phyloP scores from a whole-genome alignment of 2,329 filamentous ascomycete species.

The Biscogniauxia sp. region DNA sequence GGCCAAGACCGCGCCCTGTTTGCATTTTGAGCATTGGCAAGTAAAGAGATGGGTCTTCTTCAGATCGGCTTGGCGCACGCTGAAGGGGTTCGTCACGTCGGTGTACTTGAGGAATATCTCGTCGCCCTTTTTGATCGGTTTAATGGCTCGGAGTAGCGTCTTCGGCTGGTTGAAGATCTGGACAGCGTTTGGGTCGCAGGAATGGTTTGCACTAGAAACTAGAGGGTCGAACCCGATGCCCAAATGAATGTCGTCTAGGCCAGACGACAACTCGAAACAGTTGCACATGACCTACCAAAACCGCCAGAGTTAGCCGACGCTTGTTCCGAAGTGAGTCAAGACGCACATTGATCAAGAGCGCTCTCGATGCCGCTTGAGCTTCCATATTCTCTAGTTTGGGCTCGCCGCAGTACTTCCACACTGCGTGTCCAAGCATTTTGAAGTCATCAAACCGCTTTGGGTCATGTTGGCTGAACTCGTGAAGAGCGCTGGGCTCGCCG shows the following conservation, averaged over 20 bases:
- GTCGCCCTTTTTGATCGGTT: constrained; percentile 44
- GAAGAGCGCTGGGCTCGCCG: constrained; percentile 11
- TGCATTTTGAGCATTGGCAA: constrained; percentile 47
- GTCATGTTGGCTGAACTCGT: constrained; percentile 15
- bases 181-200: constrained; percentile 48
- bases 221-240: constrained; percentile 28
- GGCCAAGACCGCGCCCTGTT: constrained; percentile 34
- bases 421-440: constrained; percentile 20
- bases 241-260: constrained; percentile 20
- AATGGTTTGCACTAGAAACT: constrained; percentile 42
- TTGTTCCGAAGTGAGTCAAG: background rate
- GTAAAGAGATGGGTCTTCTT: constrained; percentile 44
- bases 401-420: constrained; percentile 22
- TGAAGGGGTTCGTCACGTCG: constrained; percentile 44
- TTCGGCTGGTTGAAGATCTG: constrained; percentile 46
- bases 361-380: constrained; percentile 12
- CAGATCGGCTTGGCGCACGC: constrained; percentile 43
- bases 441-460: constrained; percentile 22
- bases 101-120: constrained; percentile 50
- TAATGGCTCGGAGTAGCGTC: constrained; percentile 42
- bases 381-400: constrained; percentile 17
- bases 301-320: constrained; percentile 5
- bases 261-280: constrained; percentile 15
- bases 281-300: constrained; percentile 22
- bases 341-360: constrained; percentile 25